A percentile compares a stretch with the other conserved stretches of the same genome.
Evolutionary conservation across 129 eudicot genomes (phyloP).

Genomic region (Sambucus nigra): DNA sequence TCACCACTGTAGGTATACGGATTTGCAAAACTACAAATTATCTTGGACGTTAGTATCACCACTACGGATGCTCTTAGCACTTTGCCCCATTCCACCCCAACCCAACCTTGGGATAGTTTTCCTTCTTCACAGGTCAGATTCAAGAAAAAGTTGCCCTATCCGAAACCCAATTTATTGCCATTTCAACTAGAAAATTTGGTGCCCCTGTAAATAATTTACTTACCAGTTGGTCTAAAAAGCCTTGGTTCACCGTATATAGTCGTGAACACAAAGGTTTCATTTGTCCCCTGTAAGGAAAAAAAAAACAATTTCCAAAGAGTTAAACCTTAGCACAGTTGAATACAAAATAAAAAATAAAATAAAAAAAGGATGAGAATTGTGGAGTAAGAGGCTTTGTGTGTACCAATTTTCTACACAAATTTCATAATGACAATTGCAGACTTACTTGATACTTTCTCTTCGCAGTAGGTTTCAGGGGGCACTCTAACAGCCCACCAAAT

Average conservation of each 20-base stretch:
- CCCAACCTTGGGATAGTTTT: too few species aligned
- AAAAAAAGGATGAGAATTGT: background rate
- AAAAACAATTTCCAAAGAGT: background rate
- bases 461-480: constrained; percentile 71
- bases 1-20: too few species aligned
- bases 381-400: background rate
- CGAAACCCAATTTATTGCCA: background rate
- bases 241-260: constrained; percentile 90
- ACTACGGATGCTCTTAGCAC: too few species aligned
- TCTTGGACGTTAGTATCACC: too few species aligned
- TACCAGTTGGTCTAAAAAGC: constrained; percentile 92
- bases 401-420: background rate
- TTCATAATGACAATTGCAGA: background rate
- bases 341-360: too few species aligned
- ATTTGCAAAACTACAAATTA: too few species aligned
- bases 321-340: background rate
- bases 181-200: background rate
- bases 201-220: constrained; percentile 1
- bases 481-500: constrained; percentile 88
- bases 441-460: constrained; percentile 94
- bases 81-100: too few species aligned
- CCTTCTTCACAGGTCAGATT: too few species aligned
- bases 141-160: background rate
- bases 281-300: constrained; percentile 66
- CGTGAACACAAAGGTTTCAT: constrained; percentile 80